These are phyloP conservation scores for Podospora fimiseda DNA, from an alignment of 495 filamentous ascomycete genomes.

Conservation along the genomic window DNA sequence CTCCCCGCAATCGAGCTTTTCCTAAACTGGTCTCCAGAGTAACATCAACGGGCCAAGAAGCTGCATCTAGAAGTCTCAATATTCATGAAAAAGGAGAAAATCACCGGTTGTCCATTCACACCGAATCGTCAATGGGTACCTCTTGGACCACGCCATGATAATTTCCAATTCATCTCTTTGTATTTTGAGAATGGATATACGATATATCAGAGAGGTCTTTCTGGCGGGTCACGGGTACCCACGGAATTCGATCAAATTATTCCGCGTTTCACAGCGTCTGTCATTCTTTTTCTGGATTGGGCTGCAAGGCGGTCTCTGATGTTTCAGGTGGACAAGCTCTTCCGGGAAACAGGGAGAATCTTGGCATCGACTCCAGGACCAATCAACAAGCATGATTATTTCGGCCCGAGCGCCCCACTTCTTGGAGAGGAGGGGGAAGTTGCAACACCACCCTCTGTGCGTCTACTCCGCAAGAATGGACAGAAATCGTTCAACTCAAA, in stretches of 20 bases:
- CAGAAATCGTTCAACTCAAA: constrained; percentile 1
- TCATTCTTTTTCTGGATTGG: constrained; percentile 3
- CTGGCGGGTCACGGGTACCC: background rate
- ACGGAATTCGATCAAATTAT: constrained; percentile 2
- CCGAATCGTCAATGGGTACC: too few relatives aligned
- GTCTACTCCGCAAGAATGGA: background rate
- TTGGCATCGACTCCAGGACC: constrained; percentile 1
- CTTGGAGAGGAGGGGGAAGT: too few relatives aligned
- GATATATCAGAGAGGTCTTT: background rate
- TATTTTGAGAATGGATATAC: background rate
- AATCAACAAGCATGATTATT: background rate
- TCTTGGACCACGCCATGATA: too few relatives aligned
- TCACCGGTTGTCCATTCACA: too few relatives aligned
- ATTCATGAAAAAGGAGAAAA: too few relatives aligned
- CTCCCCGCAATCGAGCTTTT: constrained; percentile 9
- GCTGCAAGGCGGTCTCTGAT: constrained; percentile 12
- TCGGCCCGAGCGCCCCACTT: background rate
- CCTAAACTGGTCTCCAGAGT: constrained; percentile 4
- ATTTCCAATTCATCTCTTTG: background rate
- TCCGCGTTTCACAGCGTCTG: constrained; percentile 4
- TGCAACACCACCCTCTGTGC: too few relatives aligned
- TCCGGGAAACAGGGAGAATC: background rate
- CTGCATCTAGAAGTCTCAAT: background rate
- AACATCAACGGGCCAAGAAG: too few relatives aligned
- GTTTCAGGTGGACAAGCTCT: constrained; percentile 14